Evolutionary conservation across 2,329 filamentous ascomycete species (phyloP).

Genomic region (Aspergillus floridensis): DNA sequence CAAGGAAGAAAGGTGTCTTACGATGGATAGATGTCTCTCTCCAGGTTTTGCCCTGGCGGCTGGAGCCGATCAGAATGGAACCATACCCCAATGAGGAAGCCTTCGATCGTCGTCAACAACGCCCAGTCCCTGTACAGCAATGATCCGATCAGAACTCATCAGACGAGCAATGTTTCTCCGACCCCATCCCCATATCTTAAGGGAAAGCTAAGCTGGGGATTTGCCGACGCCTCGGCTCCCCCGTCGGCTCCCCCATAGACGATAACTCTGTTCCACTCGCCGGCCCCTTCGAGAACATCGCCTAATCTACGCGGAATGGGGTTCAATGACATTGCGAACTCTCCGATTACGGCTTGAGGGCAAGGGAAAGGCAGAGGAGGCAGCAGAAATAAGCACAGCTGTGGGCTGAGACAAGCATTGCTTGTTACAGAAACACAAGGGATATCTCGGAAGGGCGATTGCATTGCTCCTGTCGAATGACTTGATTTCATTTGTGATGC

Average conservation of each 20-base stretch:
- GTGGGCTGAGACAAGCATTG: neutral
- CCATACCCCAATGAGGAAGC: neutral
- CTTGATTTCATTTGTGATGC: neutral
- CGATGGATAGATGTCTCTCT: neutral
- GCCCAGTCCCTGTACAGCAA: slow-evolving; percentile 17
- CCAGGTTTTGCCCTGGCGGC: neutral
- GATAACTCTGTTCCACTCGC: neutral
- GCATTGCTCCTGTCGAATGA: neutral
- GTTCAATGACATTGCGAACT: slow-evolving; percentile 48
- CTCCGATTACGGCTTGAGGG: neutral
- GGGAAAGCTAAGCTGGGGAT: neutral
- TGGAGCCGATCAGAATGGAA: neutral
- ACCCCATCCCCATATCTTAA: neutral
- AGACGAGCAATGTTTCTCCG: neutral
- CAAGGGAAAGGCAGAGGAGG: neutral
- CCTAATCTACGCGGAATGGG: slow-evolving; percentile 73
- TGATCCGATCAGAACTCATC: neutral
- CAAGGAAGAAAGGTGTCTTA: neutral
- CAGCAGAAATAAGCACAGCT: neutral
- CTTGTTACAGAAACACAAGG: neutral
- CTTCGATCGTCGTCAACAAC: neutral
- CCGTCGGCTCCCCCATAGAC: neutral
- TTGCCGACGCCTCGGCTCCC: neutral
- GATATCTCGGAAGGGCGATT: neutral
- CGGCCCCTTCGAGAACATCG: slow-evolving; percentile 64